Percentiles rank a stretch among this genome's conserved stretches.
Evolutionary conservation across 805 yeast genomes (phyloP).

Genomic region (Candida mattraensis): DNA sequence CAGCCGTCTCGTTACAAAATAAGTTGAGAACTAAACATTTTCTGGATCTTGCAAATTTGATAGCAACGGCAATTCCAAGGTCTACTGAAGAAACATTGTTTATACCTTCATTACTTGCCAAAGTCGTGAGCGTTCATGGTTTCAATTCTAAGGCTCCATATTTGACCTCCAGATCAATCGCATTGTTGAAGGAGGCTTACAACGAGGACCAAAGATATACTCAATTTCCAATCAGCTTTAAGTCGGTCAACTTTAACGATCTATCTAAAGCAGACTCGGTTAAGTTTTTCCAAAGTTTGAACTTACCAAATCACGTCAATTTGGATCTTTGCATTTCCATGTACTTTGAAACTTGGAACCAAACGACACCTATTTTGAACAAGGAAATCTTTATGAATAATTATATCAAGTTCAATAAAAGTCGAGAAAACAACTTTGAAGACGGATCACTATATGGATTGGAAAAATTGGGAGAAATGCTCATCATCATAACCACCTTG

Average conservation of each 20-base stretch:
- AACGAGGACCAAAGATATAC: slow-evolving; percentile 34
- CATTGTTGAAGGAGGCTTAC: slow-evolving; percentile 58
- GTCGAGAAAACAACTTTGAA: slow-evolving; percentile 44
- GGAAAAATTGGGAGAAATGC: slow-evolving; percentile 58
- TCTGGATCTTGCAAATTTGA: slow-evolving; percentile 52
- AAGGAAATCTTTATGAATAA: slow-evolving; percentile 63
- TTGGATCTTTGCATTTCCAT: slow-evolving; percentile 66
- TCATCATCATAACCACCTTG: slow-evolving; percentile 50
- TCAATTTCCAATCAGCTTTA: slow-evolving; percentile 33
- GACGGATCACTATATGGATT: slow-evolving; percentile 42
- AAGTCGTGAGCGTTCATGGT: slow-evolving; percentile 69
- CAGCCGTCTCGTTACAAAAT: slow-evolving; percentile 57
- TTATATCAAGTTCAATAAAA: slow-evolving; percentile 47
- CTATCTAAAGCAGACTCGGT: slow-evolving; percentile 42
- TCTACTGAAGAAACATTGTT: slow-evolving; percentile 77
- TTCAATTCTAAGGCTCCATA: slow-evolving; percentile 70
- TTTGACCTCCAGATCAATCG: slow-evolving; percentile 68
- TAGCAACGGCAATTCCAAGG: slow-evolving; percentile 73
- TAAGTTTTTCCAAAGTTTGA: slow-evolving; percentile 43
- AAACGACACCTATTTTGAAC: slow-evolving; percentile 66
- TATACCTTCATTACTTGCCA: slow-evolving; percentile 68
- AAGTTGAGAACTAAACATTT: slow-evolving; percentile 43
- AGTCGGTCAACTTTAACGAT: slow-evolving; percentile 39
- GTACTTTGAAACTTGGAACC: slow-evolving; percentile 79
- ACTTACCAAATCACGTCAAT: slow-evolving; percentile 52